Conservation (phyloP, 768 basidiomycete species). For the Pisolithus sp. region DNA sequence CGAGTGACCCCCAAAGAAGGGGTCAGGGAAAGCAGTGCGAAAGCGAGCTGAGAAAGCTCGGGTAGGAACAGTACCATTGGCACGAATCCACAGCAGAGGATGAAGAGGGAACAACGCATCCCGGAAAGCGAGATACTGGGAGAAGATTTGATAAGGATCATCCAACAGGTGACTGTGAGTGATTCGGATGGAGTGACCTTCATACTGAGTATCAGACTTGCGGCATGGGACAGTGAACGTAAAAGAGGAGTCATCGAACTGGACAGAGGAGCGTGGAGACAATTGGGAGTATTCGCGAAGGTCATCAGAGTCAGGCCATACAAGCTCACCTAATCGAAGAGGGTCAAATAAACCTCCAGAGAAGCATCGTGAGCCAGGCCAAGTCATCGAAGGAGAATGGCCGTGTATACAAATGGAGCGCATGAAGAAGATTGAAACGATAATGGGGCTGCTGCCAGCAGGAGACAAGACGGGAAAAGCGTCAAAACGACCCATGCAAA, state of each 20-base stretch:
- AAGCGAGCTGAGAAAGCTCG: slow-evolving; percentile 20
- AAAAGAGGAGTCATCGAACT: not conserved
- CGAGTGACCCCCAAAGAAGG: slow-evolving; percentile 19
- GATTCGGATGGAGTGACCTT: slow-evolving; percentile 13
- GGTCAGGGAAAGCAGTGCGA: slow-evolving; percentile 8
- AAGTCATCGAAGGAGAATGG: slow-evolving; percentile 15
- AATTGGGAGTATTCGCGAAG: not conserved
- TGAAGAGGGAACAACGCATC: slow-evolving; percentile 21
- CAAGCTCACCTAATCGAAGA: slow-evolving; percentile 15
- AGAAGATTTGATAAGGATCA: slow-evolving; percentile 14
- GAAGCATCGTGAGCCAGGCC: slow-evolving; percentile 13
- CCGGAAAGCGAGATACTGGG: slow-evolving; percentile 17
- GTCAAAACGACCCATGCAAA: slow-evolving; percentile 5
- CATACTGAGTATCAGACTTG: slow-evolving; percentile 16
- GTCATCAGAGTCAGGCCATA: slow-evolving; percentile 13
- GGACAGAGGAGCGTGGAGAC: slow-evolving; percentile 1
- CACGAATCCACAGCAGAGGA: slow-evolving; percentile 29
- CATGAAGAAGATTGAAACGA: slow-evolving; percentile 6
- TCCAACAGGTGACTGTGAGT: not conserved
- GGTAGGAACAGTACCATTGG: slow-evolving; percentile 26
- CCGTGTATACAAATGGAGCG: not conserved
- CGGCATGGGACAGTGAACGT: slow-evolving; percentile 10
- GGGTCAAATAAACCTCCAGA: slow-evolving; percentile 13
- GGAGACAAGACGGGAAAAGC: not conserved
- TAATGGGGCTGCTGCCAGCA: slow-evolving; percentile 12